These are phyloP conservation scores for Fonsecaea multimorphosa DNA, from an alignment of 2,329 filamentous ascomycete genomes.

Conservation along the genomic window DNA sequence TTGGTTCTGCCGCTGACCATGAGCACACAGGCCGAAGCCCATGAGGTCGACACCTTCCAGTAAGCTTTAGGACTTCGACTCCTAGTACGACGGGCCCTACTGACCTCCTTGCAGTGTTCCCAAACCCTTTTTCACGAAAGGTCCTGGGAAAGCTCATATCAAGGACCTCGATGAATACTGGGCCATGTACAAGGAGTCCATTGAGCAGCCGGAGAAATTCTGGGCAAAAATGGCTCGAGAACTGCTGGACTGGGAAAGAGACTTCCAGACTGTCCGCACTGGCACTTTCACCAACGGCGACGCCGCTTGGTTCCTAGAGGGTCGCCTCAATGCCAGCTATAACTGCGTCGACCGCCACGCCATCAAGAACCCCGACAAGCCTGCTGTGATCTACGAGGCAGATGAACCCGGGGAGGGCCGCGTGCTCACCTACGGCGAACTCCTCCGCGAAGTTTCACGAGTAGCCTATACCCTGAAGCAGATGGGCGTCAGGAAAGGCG, in stretches of 20 bases:
- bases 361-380: constrained; percentile 88
- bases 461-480: constrained; percentile 87
- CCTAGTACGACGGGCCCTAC: neutral
- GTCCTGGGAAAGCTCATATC: constrained; percentile 66
- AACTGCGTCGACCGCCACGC: constrained; percentile 98
- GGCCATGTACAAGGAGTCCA: constrained; percentile 78
- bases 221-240: constrained; percentile 87
- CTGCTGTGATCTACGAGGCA: constrained; percentile 98
- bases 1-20: constrained; percentile 18
- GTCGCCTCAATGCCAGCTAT: constrained; percentile 91
- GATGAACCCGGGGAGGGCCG: constrained; percentile 88
- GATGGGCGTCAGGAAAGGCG: constrained; percentile 96
- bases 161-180: constrained; percentile 67
- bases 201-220: constrained; percentile 85
- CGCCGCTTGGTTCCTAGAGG: constrained; percentile 92
- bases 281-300: constrained; percentile 81
- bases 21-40: constrained; percentile 49
- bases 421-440: constrained; percentile 89
- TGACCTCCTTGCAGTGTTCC: constrained; percentile 53
- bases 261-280: constrained; percentile 86
- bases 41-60: constrained; percentile 58
- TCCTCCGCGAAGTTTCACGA: constrained; percentile 87
- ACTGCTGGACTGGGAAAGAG: constrained; percentile 84
- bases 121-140: constrained; percentile 63
- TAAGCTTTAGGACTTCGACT: constrained; percentile 21